Evolutionary conservation across 352 stramenopile species (phyloP).

Genomic region (Phytophthora podocarpi): DNA sequence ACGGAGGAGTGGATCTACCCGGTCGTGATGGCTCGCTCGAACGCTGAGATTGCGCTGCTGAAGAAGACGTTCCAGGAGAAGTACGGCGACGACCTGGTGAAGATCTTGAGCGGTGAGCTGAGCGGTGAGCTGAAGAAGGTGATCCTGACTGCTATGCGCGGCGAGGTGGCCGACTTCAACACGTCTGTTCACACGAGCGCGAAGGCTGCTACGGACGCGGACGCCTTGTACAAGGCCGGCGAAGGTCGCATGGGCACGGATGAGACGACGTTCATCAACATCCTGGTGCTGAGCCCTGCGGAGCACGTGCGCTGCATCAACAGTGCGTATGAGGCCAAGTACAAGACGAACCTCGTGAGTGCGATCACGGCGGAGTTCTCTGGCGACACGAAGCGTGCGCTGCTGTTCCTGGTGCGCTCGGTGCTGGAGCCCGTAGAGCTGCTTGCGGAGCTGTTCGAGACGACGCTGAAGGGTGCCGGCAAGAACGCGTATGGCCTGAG

Average conservation of each 20-base stretch:
- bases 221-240: conserved; percentile 73
- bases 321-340: conserved; percentile 70
- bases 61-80: conserved; percentile 84
- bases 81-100: conserved; percentile 66
- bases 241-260: conserved; percentile 75
- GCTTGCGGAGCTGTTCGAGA: conserved; percentile 71
- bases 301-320: conserved; percentile 70
- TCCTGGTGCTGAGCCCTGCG: conserved; percentile 53
- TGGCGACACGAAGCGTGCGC: conserved; percentile 58
- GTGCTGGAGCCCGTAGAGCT: conserved; percentile 65
- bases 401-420: conserved; percentile 73
- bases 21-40: conserved; percentile 56
- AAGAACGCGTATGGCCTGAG: conserved; percentile 74
- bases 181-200: conserved; percentile 62
- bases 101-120: conserved; percentile 68
- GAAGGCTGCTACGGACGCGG: conserved; percentile 67
- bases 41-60: conserved; percentile 78
- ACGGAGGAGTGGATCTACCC: conserved; percentile 66
- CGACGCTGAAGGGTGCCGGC: conserved; percentile 73
- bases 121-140: conserved; percentile 77
- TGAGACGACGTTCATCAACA: conserved; percentile 66
- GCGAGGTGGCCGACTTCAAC: conserved; percentile 54
- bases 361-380: conserved; percentile 73
- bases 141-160: conserved; percentile 71
- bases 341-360: conserved; percentile 66